Evolutionary conservation across 2,329 filamentous ascomycete genomes (phyloP), one percentile per base, ranked within the genome.

Genomic region (Ophiostoma novo-ulmi): DNA sequence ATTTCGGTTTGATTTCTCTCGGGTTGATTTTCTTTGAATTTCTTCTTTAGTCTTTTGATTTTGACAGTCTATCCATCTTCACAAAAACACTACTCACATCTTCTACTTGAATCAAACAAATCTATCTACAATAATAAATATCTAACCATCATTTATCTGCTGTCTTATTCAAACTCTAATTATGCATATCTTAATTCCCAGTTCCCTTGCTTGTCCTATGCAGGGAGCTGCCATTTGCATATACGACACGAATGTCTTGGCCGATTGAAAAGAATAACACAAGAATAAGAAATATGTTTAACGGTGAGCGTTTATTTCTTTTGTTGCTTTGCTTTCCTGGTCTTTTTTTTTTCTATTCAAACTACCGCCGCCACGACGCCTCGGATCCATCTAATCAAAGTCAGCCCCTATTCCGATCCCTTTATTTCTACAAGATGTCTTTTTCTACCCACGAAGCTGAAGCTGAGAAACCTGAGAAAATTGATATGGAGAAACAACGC

Each of bases 311-410:
- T 39, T 39, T 39, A 10, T 39, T 39, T 39, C 6, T 39, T 39
- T 11, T 39, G 11, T 39, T 26, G 6, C 10, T 14, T 58, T 58
- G 17, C 48, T 17, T 22, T 26, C n/a, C 26, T 17, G 11, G 10
- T 14, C 39, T 26, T 58, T 3, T 22, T 26, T 26, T 58, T 22
- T 58, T 31, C n/a, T 13, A 58, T 26, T 44, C 17, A 48, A 31
- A 26, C 44, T n/a, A 48, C 52, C 52, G n/a, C 52, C 44, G 31
- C 31, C 3, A 31, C 31, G 52, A 11, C 52, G 22, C 52, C 48
- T 55, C 52, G 22, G 22, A 58, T 58, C 52, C 52, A 58, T 58
- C 22, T 58, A 58, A 58, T 58, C 52, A 58, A 58, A 58, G 52
- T 58, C 52, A 58, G 52, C 52, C 52, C 52, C 52, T 58, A 58